These are phyloP conservation scores for Apiospora aurea DNA, from an alignment of 2,329 filamentous ascomycete species.

Conservation along the genomic window DNA sequence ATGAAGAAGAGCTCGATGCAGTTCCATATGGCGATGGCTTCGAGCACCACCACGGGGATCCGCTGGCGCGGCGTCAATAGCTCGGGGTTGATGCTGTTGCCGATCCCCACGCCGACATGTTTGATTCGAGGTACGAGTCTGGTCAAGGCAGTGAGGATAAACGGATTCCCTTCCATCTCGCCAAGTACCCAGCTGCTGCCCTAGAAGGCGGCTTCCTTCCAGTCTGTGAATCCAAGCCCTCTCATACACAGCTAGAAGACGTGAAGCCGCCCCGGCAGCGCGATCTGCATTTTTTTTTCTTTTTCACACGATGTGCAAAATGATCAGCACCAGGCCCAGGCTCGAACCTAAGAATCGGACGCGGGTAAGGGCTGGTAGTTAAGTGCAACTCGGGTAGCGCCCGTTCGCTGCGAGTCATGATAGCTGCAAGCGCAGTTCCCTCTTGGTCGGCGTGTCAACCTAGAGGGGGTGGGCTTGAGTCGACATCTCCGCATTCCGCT, in stretches of 20 bases:
- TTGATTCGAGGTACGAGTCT: neutral
- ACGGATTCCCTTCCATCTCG: neutral
- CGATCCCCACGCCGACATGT: neutral
- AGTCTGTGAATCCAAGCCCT: neutral
- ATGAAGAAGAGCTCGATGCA: conserved; percentile 47
- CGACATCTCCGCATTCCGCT: neutral
- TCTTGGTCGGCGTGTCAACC: neutral
- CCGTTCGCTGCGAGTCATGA: neutral
- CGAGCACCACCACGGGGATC: conserved; percentile 11
- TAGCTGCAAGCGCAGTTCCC: neutral
- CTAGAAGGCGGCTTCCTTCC: neutral
- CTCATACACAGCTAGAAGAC: conserved; percentile 13
- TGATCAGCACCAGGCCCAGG: neutral
- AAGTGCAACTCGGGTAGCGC: neutral
- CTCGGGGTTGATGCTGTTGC: conserved; percentile 8
- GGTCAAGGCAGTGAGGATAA: neutral
- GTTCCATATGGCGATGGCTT: conserved; percentile 47
- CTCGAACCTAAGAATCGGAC: neutral
- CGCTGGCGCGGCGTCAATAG: neutral
- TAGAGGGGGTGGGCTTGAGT: neutral
- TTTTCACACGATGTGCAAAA: neutral
- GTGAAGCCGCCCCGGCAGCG: conserved; percentile 1
- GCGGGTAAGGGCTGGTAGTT: neutral
- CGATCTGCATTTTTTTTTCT: neutral
- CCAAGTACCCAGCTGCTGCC: neutral